A percentile compares a stretch with the other conserved stretches of the same genome.
phyloP scores from a whole-genome alignment of 2,329 filamentous ascomycete genomes.

The Trichophyton schoenleinii region DNA sequence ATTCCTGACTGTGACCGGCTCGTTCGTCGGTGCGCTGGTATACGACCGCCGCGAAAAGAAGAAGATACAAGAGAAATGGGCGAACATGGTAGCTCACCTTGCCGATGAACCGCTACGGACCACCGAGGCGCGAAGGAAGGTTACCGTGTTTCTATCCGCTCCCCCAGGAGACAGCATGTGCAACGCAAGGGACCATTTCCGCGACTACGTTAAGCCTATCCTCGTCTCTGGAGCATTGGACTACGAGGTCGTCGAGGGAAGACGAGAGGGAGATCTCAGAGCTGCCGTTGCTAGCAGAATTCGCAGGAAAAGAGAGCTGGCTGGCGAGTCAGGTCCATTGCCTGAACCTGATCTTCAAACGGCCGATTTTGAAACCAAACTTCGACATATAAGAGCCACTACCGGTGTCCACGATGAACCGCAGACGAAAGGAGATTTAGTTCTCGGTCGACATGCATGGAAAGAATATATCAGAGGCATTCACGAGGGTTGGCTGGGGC shows the following conservation, averaged over 20 bases:
- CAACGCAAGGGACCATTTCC: constrained; percentile 83
- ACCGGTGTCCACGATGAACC: constrained; percentile 59
- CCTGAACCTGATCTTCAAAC: constrained; percentile 21
- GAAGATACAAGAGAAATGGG: constrained; percentile 75
- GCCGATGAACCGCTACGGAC: constrained; percentile 61
- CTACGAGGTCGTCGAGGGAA: constrained; percentile 89
- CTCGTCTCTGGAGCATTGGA: constrained; percentile 81
- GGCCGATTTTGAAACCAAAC: constrained; percentile 45
- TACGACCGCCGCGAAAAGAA: constrained; percentile 91
- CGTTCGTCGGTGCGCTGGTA: constrained; percentile 66
- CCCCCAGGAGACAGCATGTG: constrained; percentile 79
- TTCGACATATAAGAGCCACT: constrained; percentile 51
- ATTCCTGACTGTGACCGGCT: constrained; percentile 67
- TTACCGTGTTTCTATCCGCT: constrained; percentile 74
- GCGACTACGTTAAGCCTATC: constrained; percentile 89
- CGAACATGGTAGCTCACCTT: constrained; percentile 69
- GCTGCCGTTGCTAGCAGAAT: constrained; percentile 79
- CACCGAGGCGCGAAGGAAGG: constrained; percentile 62
- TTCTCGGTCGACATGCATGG: constrained; percentile 87
- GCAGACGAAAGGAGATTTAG: constrained; percentile 68
- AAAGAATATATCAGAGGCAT: constrained; percentile 91
- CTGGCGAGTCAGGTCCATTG: constrained; percentile 41
- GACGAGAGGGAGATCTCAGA: constrained; percentile 83
- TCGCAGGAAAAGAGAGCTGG: constrained; percentile 50
- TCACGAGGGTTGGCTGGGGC: constrained; percentile 93